A percentile compares a stretch with the other conserved stretches of the same genome.
These are phyloP conservation scores for Nicotiana otophora DNA, from an alignment of 257 asterid species.

Conservation along the genomic window DNA sequence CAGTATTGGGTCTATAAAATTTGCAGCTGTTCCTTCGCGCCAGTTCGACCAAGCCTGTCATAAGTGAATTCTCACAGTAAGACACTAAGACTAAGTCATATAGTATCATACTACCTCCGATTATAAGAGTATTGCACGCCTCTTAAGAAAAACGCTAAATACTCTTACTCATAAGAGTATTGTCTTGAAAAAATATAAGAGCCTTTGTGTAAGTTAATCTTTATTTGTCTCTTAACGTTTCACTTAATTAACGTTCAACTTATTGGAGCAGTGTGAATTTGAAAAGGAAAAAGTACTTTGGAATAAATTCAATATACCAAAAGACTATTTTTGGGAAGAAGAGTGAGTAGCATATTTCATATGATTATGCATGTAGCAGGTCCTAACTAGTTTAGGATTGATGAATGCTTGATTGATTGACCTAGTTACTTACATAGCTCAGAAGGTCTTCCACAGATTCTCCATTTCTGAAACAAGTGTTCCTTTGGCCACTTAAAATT, in stretches of 20 bases:
- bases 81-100: background rate
- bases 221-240: too few species aligned
- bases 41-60: constrained; percentile 27
- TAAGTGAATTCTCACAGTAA: background rate
- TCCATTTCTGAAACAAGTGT: background rate
- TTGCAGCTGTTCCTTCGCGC: constrained; percentile 10
- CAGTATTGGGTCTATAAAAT: constrained; percentile 11
- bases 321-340: too few species aligned
- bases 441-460: background rate
- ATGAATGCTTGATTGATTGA: background rate
- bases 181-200: background rate
- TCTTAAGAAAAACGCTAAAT: background rate
- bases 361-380: background rate
- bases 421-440: constrained; percentile 5
- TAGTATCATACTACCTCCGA: too few species aligned
- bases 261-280: background rate
- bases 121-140: background rate
- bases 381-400: background rate
- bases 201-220: background rate
- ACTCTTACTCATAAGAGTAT: background rate
- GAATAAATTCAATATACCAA: too few species aligned
- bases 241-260: background rate
- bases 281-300: background rate
- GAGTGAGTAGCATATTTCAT: background rate
- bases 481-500: constrained; percentile 7